Base-by-base conservation (phyloP, 2,329 filamentous ascomycete genomes). In the Venturia pyrina region DNA sequence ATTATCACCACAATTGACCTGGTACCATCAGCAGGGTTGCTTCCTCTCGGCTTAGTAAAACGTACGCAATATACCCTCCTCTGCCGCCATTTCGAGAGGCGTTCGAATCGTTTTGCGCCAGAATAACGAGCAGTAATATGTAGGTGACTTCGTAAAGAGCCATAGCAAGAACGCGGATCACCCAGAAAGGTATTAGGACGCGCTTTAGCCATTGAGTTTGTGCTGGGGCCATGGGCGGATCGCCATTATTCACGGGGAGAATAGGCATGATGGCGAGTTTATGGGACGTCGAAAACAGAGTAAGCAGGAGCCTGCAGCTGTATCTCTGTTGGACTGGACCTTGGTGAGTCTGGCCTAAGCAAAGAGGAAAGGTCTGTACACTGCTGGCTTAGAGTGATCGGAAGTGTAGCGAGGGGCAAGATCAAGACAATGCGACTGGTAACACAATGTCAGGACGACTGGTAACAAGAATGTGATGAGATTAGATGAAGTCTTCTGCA, bases 161-260 rank as follows among this genome's bases (percentile, higher is more conserved):
- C 71, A 75, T 75, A 8, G 74, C 66, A 37, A 70, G 65, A 53
- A 75, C 72, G 17, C 75, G 71, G 28, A 76, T 56, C 3, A 70
- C 65, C 75, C 75, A 77, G 65, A 75, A 73, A 4, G 75, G 75
- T 13, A 77, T 67, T 53, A 77, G 69, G 44, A 77, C 70, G 60
- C 75, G 73, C 71, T 76, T 77, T 69, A 75, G 73, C 75, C 74
- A 77, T 63, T 65, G 67, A n/a, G 66, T 62, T 62, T 62, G 53
- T 37, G 53, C 28, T n/a, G 53, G 53, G 21, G 53, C 53, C 48
- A 53, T 53, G 21, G 48, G 48, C 48, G 48, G 48, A 21, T 53
- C 21, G 48, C 8, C 21, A 28, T 53, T 28, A 24, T 53, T 53
- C 21, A 21, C 7, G 32, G 48, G 48, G 21, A 50, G 28, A 15